phyloP scores from a whole-genome alignment of 2,329 filamentous ascomycete species.

The Penicillium sp. region DNA sequence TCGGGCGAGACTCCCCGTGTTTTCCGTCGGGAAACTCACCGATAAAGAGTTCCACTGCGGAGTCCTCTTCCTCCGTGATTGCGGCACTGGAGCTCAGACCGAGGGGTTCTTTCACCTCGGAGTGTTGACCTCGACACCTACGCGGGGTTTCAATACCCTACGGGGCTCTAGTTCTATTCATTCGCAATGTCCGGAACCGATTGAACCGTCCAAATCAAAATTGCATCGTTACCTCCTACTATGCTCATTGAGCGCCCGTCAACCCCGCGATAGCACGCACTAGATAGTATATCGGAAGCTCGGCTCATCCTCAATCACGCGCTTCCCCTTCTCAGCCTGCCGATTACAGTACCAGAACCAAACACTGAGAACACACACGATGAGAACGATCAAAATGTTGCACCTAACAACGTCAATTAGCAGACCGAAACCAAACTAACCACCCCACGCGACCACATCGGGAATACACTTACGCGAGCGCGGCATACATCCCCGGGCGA shows the following conservation, averaged over 20 bases:
- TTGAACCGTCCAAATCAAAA: background rate
- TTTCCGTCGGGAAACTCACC: conserved; percentile 22
- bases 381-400: conserved; percentile 33
- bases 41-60: conserved; percentile 10
- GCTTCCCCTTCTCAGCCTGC: conserved; percentile 34
- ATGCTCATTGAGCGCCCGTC: background rate
- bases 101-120: background rate
- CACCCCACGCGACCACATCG: background rate
- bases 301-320: conserved; percentile 34
- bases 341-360: conserved; percentile 36
- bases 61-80: background rate
- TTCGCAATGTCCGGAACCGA: background rate
- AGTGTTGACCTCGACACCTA: background rate
- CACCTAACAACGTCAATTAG: conserved; percentile 21
- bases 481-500: conserved; percentile 35
- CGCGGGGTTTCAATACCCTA: background rate
- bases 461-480: conserved; percentile 27
- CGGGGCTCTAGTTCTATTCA: background rate
- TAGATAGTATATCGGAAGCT: conserved; percentile 41
- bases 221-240: background rate
- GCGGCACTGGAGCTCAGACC: background rate
- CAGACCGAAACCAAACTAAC: background rate
- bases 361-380: conserved; percentile 28
- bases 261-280: background rate
- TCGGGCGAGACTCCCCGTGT: background rate